Evolutionary conservation across 345 rosid species (phyloP).

Genomic region (Gossypium longicalyx): DNA sequence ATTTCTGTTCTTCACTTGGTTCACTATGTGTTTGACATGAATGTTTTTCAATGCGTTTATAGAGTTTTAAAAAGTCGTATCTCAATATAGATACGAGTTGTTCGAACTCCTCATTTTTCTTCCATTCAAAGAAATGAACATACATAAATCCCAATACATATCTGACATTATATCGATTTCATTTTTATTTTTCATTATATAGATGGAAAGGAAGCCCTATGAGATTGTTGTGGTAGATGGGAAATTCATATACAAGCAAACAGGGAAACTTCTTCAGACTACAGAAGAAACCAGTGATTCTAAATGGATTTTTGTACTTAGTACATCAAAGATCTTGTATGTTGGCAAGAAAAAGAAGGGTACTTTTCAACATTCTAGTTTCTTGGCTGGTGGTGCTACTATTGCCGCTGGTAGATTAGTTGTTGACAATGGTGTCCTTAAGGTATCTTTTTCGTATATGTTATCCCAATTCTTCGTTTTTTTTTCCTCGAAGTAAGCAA

Average conservation of each 20-base stretch:
- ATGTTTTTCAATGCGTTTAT: no score
- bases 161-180: no score
- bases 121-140: no score
- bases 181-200: neutral
- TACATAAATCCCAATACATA: no score
- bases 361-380: conserved; percentile 65
- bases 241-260: conserved; percentile 55
- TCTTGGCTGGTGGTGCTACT: conserved; percentile 73
- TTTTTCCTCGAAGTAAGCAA: no score
- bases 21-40: no score
- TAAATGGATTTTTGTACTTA: conserved; percentile 88
- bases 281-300: conserved; percentile 28
- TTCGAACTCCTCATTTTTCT: no score
- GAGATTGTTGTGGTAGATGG: conserved; percentile 73
- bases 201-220: conserved; percentile 86
- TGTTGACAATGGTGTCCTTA: conserved; percentile 41
- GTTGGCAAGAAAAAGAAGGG: conserved; percentile 61
- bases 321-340: conserved; percentile 53
- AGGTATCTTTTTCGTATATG: conserved; percentile 28
- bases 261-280: conserved; percentile 57
- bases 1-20: conserved; percentile 5
- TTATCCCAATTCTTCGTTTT: neutral
- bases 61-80: neutral
- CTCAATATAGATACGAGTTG: no score
- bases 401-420: conserved; percentile 57